These are phyloP conservation scores for Diddensiella santjacobensis DNA, from an alignment of 805 yeast species.

Conservation along the genomic window DNA sequence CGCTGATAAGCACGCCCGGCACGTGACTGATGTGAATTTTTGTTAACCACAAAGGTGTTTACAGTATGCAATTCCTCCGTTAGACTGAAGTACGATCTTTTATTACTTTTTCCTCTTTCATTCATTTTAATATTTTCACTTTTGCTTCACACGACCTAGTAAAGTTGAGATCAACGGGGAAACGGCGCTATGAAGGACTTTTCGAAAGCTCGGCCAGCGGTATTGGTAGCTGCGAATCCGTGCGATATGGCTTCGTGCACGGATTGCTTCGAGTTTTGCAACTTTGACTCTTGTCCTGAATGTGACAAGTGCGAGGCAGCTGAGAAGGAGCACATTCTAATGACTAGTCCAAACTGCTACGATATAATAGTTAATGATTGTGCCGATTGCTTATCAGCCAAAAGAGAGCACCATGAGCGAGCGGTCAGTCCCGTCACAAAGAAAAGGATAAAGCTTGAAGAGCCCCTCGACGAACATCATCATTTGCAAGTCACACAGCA, in stretches of 20 bases:
- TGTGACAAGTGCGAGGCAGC: neutral
- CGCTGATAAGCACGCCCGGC: neutral
- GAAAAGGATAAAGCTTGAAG: slow-evolving; percentile 11
- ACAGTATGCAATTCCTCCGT: neutral
- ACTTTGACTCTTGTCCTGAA: neutral
- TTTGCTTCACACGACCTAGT: too few species aligned
- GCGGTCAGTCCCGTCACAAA: neutral
- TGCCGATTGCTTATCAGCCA: neutral
- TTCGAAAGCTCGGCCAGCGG: too few species aligned
- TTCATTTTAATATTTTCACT: too few species aligned
- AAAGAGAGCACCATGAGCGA: neutral
- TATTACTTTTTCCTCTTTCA: neutral
- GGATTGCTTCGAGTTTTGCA: slow-evolving; percentile 1
- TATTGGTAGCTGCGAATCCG: neutral
- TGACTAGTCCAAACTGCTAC: neutral
- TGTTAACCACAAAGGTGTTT: neutral
- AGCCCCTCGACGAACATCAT: too few species aligned
- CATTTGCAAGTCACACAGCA: too few species aligned
- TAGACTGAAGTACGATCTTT: neutral
- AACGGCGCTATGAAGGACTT: too few species aligned
- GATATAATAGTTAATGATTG: neutral
- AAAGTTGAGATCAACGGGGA: too few species aligned
- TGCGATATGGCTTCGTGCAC: slow-evolving; percentile 10
- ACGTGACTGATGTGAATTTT: too few species aligned
- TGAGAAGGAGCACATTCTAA: neutral